These are phyloP conservation scores for Colletotrichum sp. DNA, from an alignment of 2,329 filamentous ascomycete genomes.

Conservation along the genomic window DNA sequence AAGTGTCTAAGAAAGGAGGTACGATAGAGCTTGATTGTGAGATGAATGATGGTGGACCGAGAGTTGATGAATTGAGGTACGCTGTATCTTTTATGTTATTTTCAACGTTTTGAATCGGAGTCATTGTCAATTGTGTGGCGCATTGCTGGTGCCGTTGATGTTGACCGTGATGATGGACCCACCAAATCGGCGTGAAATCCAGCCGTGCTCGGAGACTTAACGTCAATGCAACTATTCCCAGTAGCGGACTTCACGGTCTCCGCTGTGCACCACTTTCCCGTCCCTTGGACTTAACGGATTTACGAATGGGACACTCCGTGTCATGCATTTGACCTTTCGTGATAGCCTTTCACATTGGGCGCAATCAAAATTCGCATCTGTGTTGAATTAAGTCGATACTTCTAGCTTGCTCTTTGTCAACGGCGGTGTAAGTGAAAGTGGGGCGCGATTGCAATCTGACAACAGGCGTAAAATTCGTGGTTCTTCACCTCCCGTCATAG, in stretches of 20 bases:
- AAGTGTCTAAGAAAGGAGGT: too few relatives aligned
- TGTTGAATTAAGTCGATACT: background rate
- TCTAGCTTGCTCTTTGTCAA: accelerated
- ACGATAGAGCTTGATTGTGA: background rate
- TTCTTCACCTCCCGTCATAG: accelerated
- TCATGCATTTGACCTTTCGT: background rate
- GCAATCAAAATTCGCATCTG: background rate
- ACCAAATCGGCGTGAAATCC: slow-evolving; percentile 5
- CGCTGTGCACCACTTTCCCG: background rate
- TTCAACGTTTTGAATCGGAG: background rate
- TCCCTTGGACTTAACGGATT: background rate
- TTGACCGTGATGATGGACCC: accelerated
- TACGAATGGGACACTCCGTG: background rate
- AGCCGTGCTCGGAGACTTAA: background rate
- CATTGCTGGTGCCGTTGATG: background rate
- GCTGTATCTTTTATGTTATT: background rate
- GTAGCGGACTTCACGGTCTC: background rate
- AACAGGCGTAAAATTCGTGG: accelerated
- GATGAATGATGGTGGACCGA: background rate
- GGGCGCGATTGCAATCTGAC: background rate
- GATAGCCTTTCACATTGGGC: background rate
- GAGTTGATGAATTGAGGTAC: too few relatives aligned
- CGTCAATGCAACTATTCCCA: background rate
- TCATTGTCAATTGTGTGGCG: accelerated
- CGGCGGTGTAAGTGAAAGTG: background rate